Conservation (phyloP, 768 basidiomycete genomes). For the Clitopilus passeckerianus region DNA sequence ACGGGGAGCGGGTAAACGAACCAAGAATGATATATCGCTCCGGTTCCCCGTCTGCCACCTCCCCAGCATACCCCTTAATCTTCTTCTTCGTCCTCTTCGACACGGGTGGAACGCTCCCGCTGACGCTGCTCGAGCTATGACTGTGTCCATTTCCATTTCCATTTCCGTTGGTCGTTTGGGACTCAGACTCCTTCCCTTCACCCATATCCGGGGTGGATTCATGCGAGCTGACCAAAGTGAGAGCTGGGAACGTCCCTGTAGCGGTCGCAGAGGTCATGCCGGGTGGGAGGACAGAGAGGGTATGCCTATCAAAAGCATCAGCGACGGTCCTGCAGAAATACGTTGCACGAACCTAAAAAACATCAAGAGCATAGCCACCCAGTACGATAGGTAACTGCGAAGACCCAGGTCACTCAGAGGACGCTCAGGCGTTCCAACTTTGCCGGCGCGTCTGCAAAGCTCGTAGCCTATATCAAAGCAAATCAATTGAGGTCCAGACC, state of each 20-base stretch:
- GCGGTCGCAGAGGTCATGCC: slow-evolving; percentile 43
- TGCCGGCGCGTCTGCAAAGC: slow-evolving; percentile 73
- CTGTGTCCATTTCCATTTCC: slow-evolving; percentile 1
- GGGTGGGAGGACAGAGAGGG: slow-evolving; percentile 57
- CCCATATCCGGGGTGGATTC: slow-evolving; percentile 4
- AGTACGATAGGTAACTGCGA: slow-evolving; percentile 84
- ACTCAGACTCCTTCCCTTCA: background rate
- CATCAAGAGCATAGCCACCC: slow-evolving; percentile 79
- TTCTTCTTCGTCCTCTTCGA: slow-evolving; percentile 40
- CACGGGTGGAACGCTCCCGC: background rate
- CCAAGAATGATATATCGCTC: slow-evolving; percentile 23
- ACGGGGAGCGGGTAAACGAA: background rate
- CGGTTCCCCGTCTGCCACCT: slow-evolving; percentile 38
- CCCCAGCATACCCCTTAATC: slow-evolving; percentile 75
- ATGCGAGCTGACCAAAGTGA: slow-evolving; percentile 27
- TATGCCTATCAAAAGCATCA: slow-evolving; percentile 28
- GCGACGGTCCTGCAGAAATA: background rate
- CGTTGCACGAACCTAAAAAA: slow-evolving; percentile 62
- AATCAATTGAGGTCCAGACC: background rate
- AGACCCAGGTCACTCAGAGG: slow-evolving; percentile 93
- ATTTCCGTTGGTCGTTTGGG: background rate
- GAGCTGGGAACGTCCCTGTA: slow-evolving; percentile 36
- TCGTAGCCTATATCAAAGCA: slow-evolving; percentile 69
- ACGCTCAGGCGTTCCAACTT: slow-evolving; percentile 89
- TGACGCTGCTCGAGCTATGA: background rate